Conservation (phyloP, 805 yeast genomes). For the Pichia manshurica region DNA sequence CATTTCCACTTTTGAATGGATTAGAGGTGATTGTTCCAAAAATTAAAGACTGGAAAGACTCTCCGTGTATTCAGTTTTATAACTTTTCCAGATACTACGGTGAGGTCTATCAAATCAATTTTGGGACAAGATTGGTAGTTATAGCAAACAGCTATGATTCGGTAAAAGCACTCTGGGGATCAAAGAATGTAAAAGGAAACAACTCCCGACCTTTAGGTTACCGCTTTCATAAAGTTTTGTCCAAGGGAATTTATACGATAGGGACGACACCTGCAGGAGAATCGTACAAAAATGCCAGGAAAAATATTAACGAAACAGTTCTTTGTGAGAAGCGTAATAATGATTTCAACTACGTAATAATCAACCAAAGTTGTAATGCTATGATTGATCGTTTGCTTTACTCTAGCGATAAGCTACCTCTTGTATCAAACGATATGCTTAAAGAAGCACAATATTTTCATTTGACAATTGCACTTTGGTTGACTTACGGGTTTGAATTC, state of each 20-base stretch:
- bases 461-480: constrained; percentile 41
- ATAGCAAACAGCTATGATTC: constrained; percentile 63
- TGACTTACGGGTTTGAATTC: constrained; percentile 49
- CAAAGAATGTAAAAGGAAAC: constrained; percentile 40
- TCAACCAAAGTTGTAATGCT: constrained; percentile 36
- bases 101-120: constrained; percentile 53
- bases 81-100: constrained; percentile 41
- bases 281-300: constrained; percentile 42
- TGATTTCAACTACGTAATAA: constrained; percentile 27
- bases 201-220: constrained; percentile 63
- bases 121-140: constrained; percentile 53
- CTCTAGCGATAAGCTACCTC: neutral
- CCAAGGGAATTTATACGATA: constrained; percentile 52
- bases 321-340: constrained; percentile 33
- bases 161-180: constrained; percentile 48
- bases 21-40: constrained; percentile 24
- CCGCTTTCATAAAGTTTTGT: constrained; percentile 62
- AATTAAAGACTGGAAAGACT: constrained; percentile 14
- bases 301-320: constrained; percentile 41
- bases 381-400: constrained; percentile 17
- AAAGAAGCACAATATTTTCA: constrained; percentile 44
- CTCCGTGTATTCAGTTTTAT: constrained; percentile 45
- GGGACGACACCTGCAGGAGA: constrained; percentile 60
- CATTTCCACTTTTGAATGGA: constrained; percentile 25
- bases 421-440: constrained; percentile 16